These are phyloP conservation scores for Ustilago xerochloae DNA, from an alignment of 1,284 basidiomycete genomes.

Conservation along the genomic window DNA sequence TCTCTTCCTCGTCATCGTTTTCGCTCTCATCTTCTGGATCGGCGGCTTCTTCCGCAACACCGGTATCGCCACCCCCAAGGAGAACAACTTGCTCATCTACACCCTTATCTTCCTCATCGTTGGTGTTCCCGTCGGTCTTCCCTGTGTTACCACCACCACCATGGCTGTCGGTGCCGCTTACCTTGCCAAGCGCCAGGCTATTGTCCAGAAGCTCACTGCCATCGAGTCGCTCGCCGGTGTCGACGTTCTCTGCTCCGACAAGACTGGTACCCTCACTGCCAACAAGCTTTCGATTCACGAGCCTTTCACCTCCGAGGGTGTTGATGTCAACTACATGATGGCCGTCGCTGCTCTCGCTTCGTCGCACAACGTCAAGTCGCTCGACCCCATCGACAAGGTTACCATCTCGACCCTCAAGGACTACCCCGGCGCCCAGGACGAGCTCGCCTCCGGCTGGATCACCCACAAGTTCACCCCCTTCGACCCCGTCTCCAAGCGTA, in stretches of 20 bases:
- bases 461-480: constrained; percentile 74
- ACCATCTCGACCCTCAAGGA: constrained; percentile 73
- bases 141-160: constrained; percentile 72
- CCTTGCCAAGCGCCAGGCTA: constrained; percentile 73
- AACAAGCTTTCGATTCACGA: constrained; percentile 75
- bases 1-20: constrained; percentile 72
- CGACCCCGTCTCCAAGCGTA: constrained; percentile 74
- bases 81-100: constrained; percentile 73
- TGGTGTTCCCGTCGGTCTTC: constrained; percentile 74
- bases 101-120: constrained; percentile 72
- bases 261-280: constrained; percentile 74
- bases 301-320: constrained; percentile 71
- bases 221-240: constrained; percentile 75
- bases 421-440: constrained; percentile 72
- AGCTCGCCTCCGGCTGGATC: constrained; percentile 72
- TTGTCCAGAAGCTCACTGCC: constrained; percentile 75
- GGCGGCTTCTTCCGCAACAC: constrained; percentile 72
- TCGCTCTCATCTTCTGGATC: constrained; percentile 71
- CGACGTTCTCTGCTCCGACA: constrained; percentile 74
- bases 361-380: constrained; percentile 73
- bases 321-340: constrained; percentile 72
- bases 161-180: constrained; percentile 74
- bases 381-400: constrained; percentile 75
- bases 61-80: constrained; percentile 70
- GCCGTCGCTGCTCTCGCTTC: constrained; percentile 73